Percentiles rank a stretch among this genome's conserved stretches.
Conservation (phyloP, 768 basidiomycete species). For the Xanthoconium purpureum region DNA sequence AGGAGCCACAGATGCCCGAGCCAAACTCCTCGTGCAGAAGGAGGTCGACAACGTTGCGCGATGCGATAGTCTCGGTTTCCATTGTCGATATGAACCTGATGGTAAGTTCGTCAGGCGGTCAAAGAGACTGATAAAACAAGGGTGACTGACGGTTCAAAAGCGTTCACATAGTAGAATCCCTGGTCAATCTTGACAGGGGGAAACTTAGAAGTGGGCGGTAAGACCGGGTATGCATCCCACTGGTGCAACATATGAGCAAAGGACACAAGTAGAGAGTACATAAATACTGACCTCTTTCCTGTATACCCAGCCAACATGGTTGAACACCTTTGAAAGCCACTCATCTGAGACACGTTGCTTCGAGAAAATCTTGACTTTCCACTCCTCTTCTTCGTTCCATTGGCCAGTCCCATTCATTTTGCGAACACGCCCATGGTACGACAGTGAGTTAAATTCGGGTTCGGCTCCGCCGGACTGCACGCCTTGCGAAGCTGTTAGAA, state of each 20-base stretch:
- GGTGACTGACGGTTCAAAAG: conserved; percentile 80
- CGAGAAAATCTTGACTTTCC: conserved; percentile 89
- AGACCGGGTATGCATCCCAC: conserved; percentile 81
- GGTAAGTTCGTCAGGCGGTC: not conserved
- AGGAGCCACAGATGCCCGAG: conserved; percentile 62
- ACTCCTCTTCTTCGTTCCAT: conserved; percentile 38
- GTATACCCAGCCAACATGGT: conserved; percentile 74
- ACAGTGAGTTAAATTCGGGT: conserved; percentile 85
- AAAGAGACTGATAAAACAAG: not conserved
- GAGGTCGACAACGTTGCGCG: conserved; percentile 80
- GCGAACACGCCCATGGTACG: conserved; percentile 64
- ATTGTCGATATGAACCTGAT: conserved; percentile 81
- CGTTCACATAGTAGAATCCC: conserved; percentile 88
- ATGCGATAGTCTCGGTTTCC: conserved; percentile 87
- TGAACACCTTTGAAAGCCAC: conserved; percentile 68
- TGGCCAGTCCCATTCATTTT: conserved; percentile 24
- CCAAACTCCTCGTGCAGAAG: conserved; percentile 71
- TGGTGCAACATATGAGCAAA: conserved; percentile 27
- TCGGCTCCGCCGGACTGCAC: conserved; percentile 48
- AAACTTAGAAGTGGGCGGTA: conserved; percentile 63
- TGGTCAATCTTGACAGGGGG: conserved; percentile 75
- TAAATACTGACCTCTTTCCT: conserved; percentile 62
- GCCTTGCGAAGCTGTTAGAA: conserved; percentile 74
- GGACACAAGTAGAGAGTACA: not conserved
- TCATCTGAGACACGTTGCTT: conserved; percentile 59